Evolutionary conservation across 2,329 filamentous ascomycete species (phyloP).

Genomic region (Cercospora nicotianae): DNA sequence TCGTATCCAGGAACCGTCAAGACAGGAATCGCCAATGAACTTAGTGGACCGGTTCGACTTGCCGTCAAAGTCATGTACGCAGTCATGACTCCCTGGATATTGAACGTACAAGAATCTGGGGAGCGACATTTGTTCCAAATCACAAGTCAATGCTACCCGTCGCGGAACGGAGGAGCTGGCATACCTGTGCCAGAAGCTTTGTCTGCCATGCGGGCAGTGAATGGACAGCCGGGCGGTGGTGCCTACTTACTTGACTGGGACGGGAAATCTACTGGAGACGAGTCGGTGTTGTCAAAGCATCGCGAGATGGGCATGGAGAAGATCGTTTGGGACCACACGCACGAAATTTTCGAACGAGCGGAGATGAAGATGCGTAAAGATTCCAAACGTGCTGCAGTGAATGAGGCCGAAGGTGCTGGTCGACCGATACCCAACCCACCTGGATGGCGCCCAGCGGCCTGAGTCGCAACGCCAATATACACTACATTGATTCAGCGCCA

Average conservation of each 20-base stretch:
- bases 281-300: constrained; percentile 36
- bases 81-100: constrained; percentile 42
- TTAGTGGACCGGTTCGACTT: constrained; percentile 37
- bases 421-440: constrained; percentile 32
- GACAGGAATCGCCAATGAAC: constrained; percentile 45
- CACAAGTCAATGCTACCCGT: constrained; percentile 39
- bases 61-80: constrained; percentile 40
- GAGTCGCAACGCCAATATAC: not conserved
- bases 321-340: constrained; percentile 42
- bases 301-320: constrained; percentile 35
- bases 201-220: constrained; percentile 33
- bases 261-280: constrained; percentile 39
- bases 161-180: constrained; percentile 29
- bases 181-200: constrained; percentile 35
- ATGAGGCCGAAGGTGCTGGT: constrained; percentile 31
- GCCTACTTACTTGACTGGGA: constrained; percentile 44
- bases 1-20: constrained; percentile 51
- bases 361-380: constrained; percentile 29
- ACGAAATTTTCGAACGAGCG: constrained; percentile 37
- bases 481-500: not conserved
- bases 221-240: constrained; percentile 39
- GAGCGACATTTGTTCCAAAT: constrained; percentile 50
- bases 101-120: constrained; percentile 46
- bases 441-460: constrained; percentile 33
- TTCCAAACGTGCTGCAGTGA: constrained; percentile 32